Evolutionary conservation across 2,329 filamentous ascomycete species (phyloP), one percentile per base, ranked within the genome.

Genomic region (Bipolaris sorokiniana): DNA sequence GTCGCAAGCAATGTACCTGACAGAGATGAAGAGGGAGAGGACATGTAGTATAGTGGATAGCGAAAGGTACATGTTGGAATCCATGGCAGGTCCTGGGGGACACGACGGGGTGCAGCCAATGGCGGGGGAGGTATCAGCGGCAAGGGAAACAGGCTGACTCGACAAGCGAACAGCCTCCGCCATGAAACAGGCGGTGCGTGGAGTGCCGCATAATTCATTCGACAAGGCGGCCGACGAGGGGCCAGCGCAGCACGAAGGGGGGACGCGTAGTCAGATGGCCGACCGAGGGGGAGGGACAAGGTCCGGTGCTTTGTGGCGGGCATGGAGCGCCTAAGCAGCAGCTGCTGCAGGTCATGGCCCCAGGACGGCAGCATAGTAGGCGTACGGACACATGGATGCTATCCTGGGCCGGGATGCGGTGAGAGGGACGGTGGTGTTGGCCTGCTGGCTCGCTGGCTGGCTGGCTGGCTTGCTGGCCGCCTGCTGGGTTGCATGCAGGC

Each of bases 51-150:
- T 28, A 28, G 26, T 10, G 26, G 26, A 28, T 28, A 28, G 26
- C 10, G 26, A 28, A 10, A 28, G 26, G 26, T 28, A 28, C 26
- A 28, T 0, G 26, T 10, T 28, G 26, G 26, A 10, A 28, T 28
- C 46, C 23, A 45, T 23, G 22, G 41, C 41, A 45, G 13, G 41
- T 15, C 20, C 34, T 53, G 54, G 44, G 44, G 51, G 56, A 50
- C 59, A 54, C 61, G 65, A 60, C 58, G 34, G 62, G 26, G 60
- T 61, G 65, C 68, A 70, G 54, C 66, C 59, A 65, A 69, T 60
- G 61, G 23, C 51, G 64, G 64, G 63, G 65, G 66, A 63, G 58
- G 59, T 46, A 23, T 49, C 41, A 37, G 59, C 52, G 47, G 52
- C 50, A 61, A 48, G 45, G 44, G 50, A 56, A 57, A 59, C 59